A percentile compares a stretch with the other conserved stretches of the same genome.
Conservation (phyloP, 169 alveolate genomes). For the Plasmodium berghei region DNA sequence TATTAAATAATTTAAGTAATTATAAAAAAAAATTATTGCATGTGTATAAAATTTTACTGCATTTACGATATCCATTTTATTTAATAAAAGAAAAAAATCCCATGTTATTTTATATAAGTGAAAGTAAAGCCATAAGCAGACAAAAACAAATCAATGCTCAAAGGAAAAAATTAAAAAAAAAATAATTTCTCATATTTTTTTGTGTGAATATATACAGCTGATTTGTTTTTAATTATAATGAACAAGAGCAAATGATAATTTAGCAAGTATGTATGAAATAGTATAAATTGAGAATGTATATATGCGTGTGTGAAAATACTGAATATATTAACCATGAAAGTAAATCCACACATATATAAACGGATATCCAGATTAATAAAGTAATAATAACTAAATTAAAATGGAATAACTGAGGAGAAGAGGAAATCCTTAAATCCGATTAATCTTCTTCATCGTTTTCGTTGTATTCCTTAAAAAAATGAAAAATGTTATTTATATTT, state of each 20-base stretch:
- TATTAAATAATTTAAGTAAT: slow-evolving; percentile 73
- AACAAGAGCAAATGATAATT: not conserved
- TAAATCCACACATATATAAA: not conserved
- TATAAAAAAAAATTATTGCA: slow-evolving; percentile 81
- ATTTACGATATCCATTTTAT: slow-evolving; percentile 82
- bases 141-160: slow-evolving; percentile 85
- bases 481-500: not conserved
- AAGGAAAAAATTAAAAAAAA: slow-evolving; percentile 78
- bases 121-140: slow-evolving; percentile 82
- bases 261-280: not conserved
- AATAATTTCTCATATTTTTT: slow-evolving; percentile 11
- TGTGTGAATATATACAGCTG: not conserved
- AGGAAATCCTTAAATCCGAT: not conserved
- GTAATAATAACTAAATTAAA: not conserved
- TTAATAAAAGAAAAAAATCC: slow-evolving; percentile 81
- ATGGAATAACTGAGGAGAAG: not conserved
- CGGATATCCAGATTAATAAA: no score
- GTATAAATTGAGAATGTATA: not conserved
- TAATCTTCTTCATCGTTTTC: slow-evolving; percentile 61
- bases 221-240: not conserved
- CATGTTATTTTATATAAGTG: slow-evolving; percentile 85
- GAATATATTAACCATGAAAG: not conserved
- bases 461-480: slow-evolving; percentile 31
- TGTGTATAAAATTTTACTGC: slow-evolving; percentile 80
- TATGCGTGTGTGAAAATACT: no score